phyloP scores from a whole-genome alignment of 2,329 filamentous ascomycete species.

The Nigrograna mackinnonii region DNA sequence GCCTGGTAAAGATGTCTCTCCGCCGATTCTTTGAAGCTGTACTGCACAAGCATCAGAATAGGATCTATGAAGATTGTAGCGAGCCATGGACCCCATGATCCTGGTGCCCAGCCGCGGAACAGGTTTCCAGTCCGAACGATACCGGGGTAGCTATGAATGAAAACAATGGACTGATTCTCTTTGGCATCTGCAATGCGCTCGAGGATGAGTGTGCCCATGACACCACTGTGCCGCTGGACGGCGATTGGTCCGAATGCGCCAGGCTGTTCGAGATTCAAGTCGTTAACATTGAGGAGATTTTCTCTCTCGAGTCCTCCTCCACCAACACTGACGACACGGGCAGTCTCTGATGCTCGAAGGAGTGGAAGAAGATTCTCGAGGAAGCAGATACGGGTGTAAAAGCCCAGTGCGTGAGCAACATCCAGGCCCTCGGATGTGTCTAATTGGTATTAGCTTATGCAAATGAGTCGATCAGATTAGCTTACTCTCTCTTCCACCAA shows the following conservation, averaged over 20 bases:
- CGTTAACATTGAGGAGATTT: slow-evolving; percentile 31
- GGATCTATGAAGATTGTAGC: slow-evolving; percentile 5
- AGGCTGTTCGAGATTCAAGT: slow-evolving; percentile 39
- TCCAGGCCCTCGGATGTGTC: slow-evolving; percentile 46
- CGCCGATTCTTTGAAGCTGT: slow-evolving; percentile 7
- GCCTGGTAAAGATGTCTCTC: slow-evolving; percentile 10
- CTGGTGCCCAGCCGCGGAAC: slow-evolving; percentile 17
- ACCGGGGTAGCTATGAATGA: slow-evolving; percentile 43
- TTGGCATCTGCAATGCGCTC: slow-evolving; percentile 33
- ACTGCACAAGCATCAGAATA: slow-evolving; percentile 5
- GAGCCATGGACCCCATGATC: slow-evolving; percentile 8
- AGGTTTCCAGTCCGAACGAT: slow-evolving; percentile 41
- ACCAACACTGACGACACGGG: slow-evolving; percentile 39
- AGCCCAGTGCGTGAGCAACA: slow-evolving; percentile 43
- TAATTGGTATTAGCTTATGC: slow-evolving; percentile 1
- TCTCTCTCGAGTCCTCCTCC: slow-evolving; percentile 36
- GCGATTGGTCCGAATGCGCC: slow-evolving; percentile 31
- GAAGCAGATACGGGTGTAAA: slow-evolving; percentile 52
- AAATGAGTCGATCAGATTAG: too few species aligned
- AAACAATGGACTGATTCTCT: slow-evolving; percentile 34
- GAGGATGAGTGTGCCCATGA: slow-evolving; percentile 35
- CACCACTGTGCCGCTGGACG: slow-evolving; percentile 33
- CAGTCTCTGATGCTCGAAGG: slow-evolving; percentile 20
- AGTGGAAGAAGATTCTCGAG: slow-evolving; percentile 46
- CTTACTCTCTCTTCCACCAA: slow-evolving; percentile 39